Evolutionary conservation across 2,329 filamentous ascomycete species (phyloP).

Genomic region (Westerdykella ornata): DNA sequence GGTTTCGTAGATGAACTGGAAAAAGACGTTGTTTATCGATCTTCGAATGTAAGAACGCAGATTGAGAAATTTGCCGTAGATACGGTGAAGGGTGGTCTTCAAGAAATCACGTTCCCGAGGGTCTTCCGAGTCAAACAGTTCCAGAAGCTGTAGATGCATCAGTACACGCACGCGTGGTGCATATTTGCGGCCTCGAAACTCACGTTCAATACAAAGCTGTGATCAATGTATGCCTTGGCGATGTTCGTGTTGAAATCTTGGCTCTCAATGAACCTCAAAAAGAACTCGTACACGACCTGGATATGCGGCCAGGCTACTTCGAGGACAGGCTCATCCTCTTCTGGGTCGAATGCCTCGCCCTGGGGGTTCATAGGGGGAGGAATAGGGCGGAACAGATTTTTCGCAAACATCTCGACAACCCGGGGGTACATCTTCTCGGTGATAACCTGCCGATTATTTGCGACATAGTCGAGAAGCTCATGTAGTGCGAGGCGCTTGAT

Average conservation of each 20-base stretch:
- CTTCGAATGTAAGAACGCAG: conserved; percentile 92
- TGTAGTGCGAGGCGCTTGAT: conserved; percentile 96
- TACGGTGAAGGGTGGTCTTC: conserved; percentile 94
- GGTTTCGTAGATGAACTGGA: conserved; percentile 98
- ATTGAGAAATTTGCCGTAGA: conserved; percentile 98
- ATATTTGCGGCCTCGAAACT: conserved; percentile 10
- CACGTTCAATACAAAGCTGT: conserved; percentile 85
- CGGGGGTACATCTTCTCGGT: conserved; percentile 98
- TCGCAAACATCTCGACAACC: conserved; percentile 98
- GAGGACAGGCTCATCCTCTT: conserved; percentile 95
- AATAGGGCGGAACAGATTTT: conserved; percentile 95
- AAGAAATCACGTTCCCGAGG: conserved; percentile 93
- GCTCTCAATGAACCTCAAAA: conserved; percentile 96
- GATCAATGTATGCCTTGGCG: conserved; percentile 96
- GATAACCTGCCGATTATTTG: conserved; percentile 97
- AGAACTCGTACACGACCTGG: conserved; percentile 99
- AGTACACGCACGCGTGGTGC: conserved; percentile 8
- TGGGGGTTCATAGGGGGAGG: conserved; percentile 96
- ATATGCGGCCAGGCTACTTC: conserved; percentile 99
- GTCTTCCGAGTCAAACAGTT: conserved; percentile 97
- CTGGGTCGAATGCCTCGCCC: conserved; percentile 95
- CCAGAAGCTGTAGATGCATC: conserved; percentile 58
- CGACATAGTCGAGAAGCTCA: conserved; percentile 94
- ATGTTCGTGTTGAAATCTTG: conserved; percentile 99
- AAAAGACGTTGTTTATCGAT: conserved; percentile 99